phyloP scores from a whole-genome alignment of 208 protist genomes.

The Trypanosoma lewisi region DNA sequence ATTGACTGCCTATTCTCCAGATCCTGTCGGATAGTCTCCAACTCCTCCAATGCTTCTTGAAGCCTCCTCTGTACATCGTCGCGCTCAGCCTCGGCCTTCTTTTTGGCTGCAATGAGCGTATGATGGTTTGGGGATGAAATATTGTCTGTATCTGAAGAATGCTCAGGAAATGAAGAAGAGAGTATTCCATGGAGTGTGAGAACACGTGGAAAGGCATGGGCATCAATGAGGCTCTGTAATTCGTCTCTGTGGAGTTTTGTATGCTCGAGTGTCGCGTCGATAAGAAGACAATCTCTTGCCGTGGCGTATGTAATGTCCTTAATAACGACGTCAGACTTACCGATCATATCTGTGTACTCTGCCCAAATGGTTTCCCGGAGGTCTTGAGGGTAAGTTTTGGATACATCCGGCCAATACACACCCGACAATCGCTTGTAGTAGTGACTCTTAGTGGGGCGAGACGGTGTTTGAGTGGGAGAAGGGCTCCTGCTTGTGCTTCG shows the following conservation, averaged over 20 bases:
- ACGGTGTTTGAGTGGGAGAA: not conserved
- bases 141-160: not conserved
- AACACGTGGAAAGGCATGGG: slow-evolving; percentile 12
- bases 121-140: too few species aligned
- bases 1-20: too few species aligned
- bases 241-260: not conserved
- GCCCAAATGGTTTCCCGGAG: slow-evolving; percentile 1
- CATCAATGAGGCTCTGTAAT: slow-evolving; percentile 11
- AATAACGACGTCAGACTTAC: not conserved
- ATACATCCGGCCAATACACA: slow-evolving; percentile 10
- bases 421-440: slow-evolving; percentile 13
- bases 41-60: too few species aligned
- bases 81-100: slow-evolving; percentile 8
- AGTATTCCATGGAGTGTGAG: slow-evolving; percentile 14
- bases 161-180: not conserved
- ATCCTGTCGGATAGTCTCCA: too few species aligned
- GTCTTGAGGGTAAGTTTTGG: slow-evolving; percentile 2
- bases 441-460: slow-evolving; percentile 2
- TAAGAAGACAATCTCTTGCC: slow-evolving; percentile 13
- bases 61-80: slow-evolving; percentile 8
- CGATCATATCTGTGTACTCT: slow-evolving; percentile 7
- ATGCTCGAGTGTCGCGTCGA: slow-evolving; percentile 4
- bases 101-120: slow-evolving; percentile 1
- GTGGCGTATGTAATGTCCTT: slow-evolving; percentile 6
- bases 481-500: not conserved